Evolutionary conservation across 2,329 filamentous ascomycete genomes (phyloP).

Genomic region (Ophiostoma quercus): DNA sequence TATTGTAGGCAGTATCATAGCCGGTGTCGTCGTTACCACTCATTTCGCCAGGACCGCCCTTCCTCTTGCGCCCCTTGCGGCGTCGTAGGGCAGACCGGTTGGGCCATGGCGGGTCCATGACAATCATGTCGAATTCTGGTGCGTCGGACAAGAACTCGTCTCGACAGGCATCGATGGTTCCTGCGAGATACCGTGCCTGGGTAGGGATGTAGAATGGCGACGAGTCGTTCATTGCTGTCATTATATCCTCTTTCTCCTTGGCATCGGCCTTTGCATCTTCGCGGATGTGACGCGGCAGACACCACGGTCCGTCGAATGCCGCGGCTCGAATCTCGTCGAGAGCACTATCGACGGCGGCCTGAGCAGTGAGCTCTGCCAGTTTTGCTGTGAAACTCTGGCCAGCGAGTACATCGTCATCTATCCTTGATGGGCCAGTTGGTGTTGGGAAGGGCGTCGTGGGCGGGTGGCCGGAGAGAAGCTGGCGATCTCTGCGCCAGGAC

Average conservation of each 20-base stretch:
- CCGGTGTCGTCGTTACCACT: background rate
- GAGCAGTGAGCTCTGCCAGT: slow-evolving; percentile 51
- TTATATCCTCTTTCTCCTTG: background rate
- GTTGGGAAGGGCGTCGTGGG: slow-evolving; percentile 45
- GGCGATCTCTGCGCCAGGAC: slow-evolving; percentile 27
- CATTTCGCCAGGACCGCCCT: background rate
- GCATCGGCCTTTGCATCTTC: slow-evolving; percentile 21
- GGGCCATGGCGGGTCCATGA: slow-evolving; percentile 77
- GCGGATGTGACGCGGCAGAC: slow-evolving; percentile 36
- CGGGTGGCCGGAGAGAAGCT: slow-evolving; percentile 44
- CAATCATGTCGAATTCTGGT: slow-evolving; percentile 57
- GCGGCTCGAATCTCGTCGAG: slow-evolving; percentile 36
- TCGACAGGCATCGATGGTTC: slow-evolving; percentile 42
- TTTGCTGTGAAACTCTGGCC: slow-evolving; percentile 42
- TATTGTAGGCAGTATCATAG: slow-evolving; percentile 43
- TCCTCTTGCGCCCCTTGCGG: slow-evolving; percentile 41
- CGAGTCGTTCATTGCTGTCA: background rate
- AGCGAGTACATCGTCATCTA: slow-evolving; percentile 19
- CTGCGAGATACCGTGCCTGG: slow-evolving; percentile 43
- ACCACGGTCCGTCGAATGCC: slow-evolving; percentile 42
- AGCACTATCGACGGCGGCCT: slow-evolving; percentile 43
- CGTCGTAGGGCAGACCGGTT: slow-evolving; percentile 60
- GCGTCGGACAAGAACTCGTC: slow-evolving; percentile 40
- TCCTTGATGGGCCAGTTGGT: slow-evolving; percentile 32
- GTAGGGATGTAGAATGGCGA: slow-evolving; percentile 38